These are phyloP conservation scores for Fusarium falciforme DNA, from an alignment of 2,329 filamentous ascomycete species.

Conservation along the genomic window DNA sequence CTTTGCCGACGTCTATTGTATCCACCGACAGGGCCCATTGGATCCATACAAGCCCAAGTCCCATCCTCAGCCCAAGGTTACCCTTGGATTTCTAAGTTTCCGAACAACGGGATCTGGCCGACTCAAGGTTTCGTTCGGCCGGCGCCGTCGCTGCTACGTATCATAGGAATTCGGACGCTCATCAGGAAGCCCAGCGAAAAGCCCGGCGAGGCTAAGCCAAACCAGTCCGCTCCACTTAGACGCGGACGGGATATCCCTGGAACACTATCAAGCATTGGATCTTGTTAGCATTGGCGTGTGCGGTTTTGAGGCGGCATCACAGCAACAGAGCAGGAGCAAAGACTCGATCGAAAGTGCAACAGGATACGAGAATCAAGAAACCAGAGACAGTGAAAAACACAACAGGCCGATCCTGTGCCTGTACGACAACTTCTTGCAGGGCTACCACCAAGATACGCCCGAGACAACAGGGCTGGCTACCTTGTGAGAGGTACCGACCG, in stretches of 20 bases:
- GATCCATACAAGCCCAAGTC: constrained; percentile 30
- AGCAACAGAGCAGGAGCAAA: not conserved
- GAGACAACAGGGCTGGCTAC: not conserved
- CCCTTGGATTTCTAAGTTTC: constrained; percentile 32
- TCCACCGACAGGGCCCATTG: constrained; percentile 16
- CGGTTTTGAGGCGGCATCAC: constrained; percentile 16
- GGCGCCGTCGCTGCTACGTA: constrained; percentile 23
- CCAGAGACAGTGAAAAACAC: not conserved
- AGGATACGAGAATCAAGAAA: constrained; percentile 2
- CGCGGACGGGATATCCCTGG: constrained; percentile 27
- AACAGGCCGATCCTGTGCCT: not conserved
- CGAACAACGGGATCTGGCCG: constrained; percentile 8
- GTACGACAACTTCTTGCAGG: not conserved
- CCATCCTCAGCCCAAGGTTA: constrained; percentile 15
- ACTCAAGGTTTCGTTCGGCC: constrained; percentile 23
- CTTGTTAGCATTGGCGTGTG: constrained; percentile 9
- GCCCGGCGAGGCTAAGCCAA: constrained; percentile 28
- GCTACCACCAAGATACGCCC: not conserved
- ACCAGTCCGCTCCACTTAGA: constrained; percentile 26
- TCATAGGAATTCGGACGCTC: constrained; percentile 11
- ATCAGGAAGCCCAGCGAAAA: constrained; percentile 25
- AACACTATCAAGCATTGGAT: constrained; percentile 4
- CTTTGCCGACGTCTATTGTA: constrained; percentile 6
- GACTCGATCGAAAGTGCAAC: not conserved
- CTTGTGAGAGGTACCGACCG: not conserved